Evolutionary conservation across 2,329 filamentous ascomycete species (phyloP), one percentile per base, ranked within the genome.

Genomic region (Arthroderma sp.): DNA sequence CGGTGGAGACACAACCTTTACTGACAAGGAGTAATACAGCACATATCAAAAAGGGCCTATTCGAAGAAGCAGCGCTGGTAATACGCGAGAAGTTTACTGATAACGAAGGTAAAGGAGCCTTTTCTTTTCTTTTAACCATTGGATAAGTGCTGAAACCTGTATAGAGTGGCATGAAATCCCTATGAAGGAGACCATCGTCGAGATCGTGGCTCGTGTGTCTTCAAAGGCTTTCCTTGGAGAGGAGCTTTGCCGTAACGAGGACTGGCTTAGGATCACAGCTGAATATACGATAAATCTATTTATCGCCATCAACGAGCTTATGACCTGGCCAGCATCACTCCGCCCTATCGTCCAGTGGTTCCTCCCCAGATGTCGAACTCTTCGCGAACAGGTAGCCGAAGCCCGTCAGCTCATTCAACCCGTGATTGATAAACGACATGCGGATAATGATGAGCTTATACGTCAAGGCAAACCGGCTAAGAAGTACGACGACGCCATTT

Each of bases 81-180:
- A 58, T 63, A n/a, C 28, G 58, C 28, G 47, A 56, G n/a, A 47
- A 57, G 13, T 61, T 60, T 58, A 58, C 55, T 8, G 54, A 62
- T 44, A 44, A 61, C 25, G 25, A 25, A 19, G 57, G 61, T 63
- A 38, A 53, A 8, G 13, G 17, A 33, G 6, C 2, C 2, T 33
- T 11, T 4, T 25, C 44, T 25, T 17, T 28, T 23, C 23, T 33
- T 25, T 25, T 15, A 9, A 5, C 49, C 8, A 5, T 21, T 21
- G 17, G 38, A 23, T 15, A 56, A 17, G 17, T 9, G 2, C 38
- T 41, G 19, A 54, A 13, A 25, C 9, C 19, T 6, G 8, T 23
- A 38, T 53, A 57, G 63, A 63, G 2, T 63, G 63, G 63, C 62
- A 63, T 41, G 56, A 61, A 9, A 28, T 65, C 4, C 15, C 43